phyloP scores from a whole-genome alignment of 1,284 basidiomycete genomes.

The Sanghuangporus baumii region DNA sequence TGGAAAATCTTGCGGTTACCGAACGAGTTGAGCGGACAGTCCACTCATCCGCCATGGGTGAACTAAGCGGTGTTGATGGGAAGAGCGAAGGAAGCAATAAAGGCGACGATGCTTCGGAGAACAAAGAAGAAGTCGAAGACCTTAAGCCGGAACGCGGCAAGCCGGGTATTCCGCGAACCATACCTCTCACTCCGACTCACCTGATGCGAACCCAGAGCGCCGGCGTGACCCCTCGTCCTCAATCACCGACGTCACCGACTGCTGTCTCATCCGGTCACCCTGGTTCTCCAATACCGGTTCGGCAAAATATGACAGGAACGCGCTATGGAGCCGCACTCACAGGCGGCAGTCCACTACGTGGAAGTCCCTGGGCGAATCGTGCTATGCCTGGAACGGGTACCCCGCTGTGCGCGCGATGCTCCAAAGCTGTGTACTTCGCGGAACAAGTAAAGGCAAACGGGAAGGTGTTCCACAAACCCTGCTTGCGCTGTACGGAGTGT shows the following conservation, averaged over 20 bases:
- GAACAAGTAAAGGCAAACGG: constrained; percentile 71
- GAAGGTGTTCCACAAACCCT: constrained; percentile 72
- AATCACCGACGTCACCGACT: constrained; percentile 23
- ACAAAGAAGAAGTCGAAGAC: neutral
- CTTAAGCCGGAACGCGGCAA: neutral
- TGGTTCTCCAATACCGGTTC: constrained; percentile 27
- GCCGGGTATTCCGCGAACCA: constrained; percentile 14
- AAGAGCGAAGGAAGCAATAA: neutral
- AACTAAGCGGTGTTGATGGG: neutral
- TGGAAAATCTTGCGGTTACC: neutral
- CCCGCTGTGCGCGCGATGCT: constrained; percentile 51
- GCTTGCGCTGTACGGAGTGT: constrained; percentile 67
- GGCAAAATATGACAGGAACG: constrained; percentile 41
- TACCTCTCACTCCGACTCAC: constrained; percentile 21
- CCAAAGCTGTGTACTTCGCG: constrained; percentile 57
- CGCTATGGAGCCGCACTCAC: constrained; percentile 44
- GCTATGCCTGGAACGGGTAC: constrained; percentile 27
- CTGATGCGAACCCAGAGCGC: constrained; percentile 20
- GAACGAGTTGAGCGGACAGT: neutral
- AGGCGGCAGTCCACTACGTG: neutral
- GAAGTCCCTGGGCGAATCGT: constrained; percentile 28
- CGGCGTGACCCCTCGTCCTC: constrained; percentile 12
- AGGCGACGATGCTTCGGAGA: neutral
- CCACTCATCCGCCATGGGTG: neutral
- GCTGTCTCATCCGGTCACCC: constrained; percentile 22